Evolutionary conservation across 208 protist species (phyloP).

Genomic region (Trypanosoma boissoni): DNA sequence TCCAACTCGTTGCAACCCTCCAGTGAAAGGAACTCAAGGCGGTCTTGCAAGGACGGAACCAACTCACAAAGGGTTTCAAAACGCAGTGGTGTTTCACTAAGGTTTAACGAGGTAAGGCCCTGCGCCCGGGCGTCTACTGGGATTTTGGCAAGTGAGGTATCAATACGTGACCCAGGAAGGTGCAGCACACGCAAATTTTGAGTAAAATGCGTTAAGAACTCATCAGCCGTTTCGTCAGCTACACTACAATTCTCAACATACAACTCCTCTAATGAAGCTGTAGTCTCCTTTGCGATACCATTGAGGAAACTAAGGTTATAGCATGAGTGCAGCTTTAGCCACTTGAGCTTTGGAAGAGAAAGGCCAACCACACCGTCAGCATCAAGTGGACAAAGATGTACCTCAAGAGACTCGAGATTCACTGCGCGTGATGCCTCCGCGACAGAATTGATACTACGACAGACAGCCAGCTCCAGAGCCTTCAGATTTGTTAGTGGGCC

Average conservation of each 20-base stretch:
- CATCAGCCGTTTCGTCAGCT: slow-evolving; percentile 65
- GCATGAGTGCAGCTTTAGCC: slow-evolving; percentile 62
- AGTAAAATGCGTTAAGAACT: slow-evolving; percentile 55
- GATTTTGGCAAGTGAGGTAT: slow-evolving; percentile 45
- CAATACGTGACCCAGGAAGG: slow-evolving; percentile 53
- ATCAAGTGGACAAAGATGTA: slow-evolving; percentile 70
- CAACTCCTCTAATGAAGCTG: slow-evolving; percentile 51
- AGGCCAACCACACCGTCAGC: slow-evolving; percentile 58
- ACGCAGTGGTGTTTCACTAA: slow-evolving; percentile 50
- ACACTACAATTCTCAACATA: slow-evolving; percentile 72
- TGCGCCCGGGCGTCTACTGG: slow-evolving; percentile 30
- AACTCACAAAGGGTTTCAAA: slow-evolving; percentile 61
- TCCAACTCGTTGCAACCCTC: slow-evolving; percentile 52
- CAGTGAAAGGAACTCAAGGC: slow-evolving; percentile 65
- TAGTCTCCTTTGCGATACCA: slow-evolving; percentile 56
- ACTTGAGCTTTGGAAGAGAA: slow-evolving; percentile 47
- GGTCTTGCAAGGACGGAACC: slow-evolving; percentile 34
- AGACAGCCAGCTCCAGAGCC: slow-evolving; percentile 72
- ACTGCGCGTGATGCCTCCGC: slow-evolving; percentile 41
- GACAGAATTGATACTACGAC: slow-evolving; percentile 62
- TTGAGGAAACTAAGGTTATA: slow-evolving; percentile 67
- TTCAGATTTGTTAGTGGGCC: slow-evolving; percentile 44
- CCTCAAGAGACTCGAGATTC: slow-evolving; percentile 52
- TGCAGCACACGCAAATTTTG: slow-evolving; percentile 48
- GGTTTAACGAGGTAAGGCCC: slow-evolving; percentile 41